Evolutionary conservation across 2,329 filamentous ascomycete genomes (phyloP), one percentile per base, ranked within the genome.

Genomic region (Ophiosphaerella korrae): DNA sequence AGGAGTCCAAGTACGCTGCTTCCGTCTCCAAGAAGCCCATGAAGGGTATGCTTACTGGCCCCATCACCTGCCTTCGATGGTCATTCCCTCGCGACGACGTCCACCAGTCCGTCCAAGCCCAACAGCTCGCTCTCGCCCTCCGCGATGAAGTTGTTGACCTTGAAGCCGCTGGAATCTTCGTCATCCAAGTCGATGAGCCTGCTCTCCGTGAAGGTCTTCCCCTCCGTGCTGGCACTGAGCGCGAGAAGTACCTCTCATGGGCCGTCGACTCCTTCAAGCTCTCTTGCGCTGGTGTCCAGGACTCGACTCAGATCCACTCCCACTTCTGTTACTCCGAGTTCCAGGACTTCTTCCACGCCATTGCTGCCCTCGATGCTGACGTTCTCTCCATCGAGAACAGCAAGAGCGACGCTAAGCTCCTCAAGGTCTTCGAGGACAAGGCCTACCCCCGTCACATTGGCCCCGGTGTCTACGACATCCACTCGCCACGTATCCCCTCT

Each of bases 241-340:
- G 94, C 76, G 91, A 96, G 76, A 90, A 90, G 73, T 99, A 99
- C 86, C 88, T 99, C 66, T 82, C 88, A 69, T 99, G 94, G 94
- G 94, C 94, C 55, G 94, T 99, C 72, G 88, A 96, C 82, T 92
- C 92, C 70, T 99, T 99, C 92, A 92, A 90, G 77, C 90, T 99
- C 65, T 88, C 93, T 63, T 95, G 92, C 69, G 87, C 92, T 55
- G 94, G 92, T 77, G 93, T 99, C 56, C 81, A 92, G 80, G 91
- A 99, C 79, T 90, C 88, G 52, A 99, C 94, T 66, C 94, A 99
- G 85, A 97, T 99, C 78, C 94, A 99, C 88, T 97, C 92, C 60
- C 94, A 99, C 85, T 99, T 99, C 90, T 99, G 94, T 80, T 99
- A 99, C 88, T 97, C 94, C 45, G 94, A 99, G 85, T 99, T 99